phyloP scores from a whole-genome alignment of 2,329 filamentous ascomycete genomes.

The Paracoccidioides lutzii region DNA sequence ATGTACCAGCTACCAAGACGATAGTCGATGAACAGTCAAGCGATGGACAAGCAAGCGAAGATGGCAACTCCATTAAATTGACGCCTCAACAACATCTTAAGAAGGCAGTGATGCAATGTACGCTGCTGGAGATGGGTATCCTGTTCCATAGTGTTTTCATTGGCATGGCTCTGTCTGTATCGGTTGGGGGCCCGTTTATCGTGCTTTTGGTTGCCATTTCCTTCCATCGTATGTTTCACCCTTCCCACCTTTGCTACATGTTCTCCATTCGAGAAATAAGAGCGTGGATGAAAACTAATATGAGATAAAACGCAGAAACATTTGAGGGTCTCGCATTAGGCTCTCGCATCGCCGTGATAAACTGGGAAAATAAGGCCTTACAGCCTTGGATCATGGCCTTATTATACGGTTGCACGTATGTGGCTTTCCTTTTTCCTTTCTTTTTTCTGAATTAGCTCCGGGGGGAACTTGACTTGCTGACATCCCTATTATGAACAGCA shows the following conservation, averaged over 20 bases:
- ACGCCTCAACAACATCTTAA: conserved; percentile 35
- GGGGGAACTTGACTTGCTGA: neutral
- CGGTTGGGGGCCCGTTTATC: conserved; percentile 23
- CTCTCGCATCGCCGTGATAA: conserved; percentile 21
- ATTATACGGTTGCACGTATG: conserved; percentile 49
- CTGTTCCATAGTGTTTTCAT: conserved; percentile 57
- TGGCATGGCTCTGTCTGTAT: conserved; percentile 26
- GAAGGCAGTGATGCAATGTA: conserved; percentile 58
- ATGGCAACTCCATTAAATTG: conserved; percentile 5
- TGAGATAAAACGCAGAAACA: conserved; percentile 16
- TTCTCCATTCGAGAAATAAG: neutral
- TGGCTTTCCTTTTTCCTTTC: neutral
- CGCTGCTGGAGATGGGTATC: conserved; percentile 63
- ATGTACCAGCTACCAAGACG: neutral
- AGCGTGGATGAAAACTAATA: neutral
- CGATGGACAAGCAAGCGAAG: neutral
- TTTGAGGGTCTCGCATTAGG: conserved; percentile 25
- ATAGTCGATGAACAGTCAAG: neutral
- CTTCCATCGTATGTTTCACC: conserved; percentile 22
- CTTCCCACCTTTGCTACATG: too few species aligned
- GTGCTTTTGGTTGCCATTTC: conserved; percentile 24
- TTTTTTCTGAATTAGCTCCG: neutral
- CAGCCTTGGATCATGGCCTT: conserved; percentile 60
- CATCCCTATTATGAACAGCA: conserved; percentile 34
- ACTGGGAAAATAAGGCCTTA: conserved; percentile 18